Conservation (phyloP, 2,329 filamentous ascomycete genomes). For the Coniochaeta sp. region DNA sequence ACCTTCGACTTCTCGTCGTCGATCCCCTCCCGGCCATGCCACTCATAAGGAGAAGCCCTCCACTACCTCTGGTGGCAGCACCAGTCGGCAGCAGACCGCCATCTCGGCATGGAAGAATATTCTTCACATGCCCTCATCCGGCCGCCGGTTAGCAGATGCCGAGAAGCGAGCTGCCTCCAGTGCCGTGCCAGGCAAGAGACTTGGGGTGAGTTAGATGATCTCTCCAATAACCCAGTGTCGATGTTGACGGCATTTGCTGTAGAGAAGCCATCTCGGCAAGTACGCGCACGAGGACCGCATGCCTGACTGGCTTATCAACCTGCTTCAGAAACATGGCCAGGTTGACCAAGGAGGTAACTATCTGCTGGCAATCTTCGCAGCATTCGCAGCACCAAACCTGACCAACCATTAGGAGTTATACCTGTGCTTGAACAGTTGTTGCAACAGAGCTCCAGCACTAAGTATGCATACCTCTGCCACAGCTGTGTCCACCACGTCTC, state of each 20-base stretch:
- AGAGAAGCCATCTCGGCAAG: constrained; percentile 52
- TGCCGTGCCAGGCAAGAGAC: constrained; percentile 7
- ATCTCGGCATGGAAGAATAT: constrained; percentile 22
- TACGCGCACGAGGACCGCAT: constrained; percentile 68
- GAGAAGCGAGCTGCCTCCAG: constrained; percentile 3
- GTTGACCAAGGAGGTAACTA: constrained; percentile 15
- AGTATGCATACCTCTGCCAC: constrained; percentile 73
- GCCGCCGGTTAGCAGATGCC: neutral
- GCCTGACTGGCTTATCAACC: constrained; percentile 58
- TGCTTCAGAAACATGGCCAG: constrained; percentile 54
- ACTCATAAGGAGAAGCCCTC: neutral
- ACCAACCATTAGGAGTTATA: constrained; percentile 41
- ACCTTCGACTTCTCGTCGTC: neutral
- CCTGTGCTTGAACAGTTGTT: constrained; percentile 56
- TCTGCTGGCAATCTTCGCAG: neutral
- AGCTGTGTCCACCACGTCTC: constrained; percentile 69
- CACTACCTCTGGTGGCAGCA: neutral
- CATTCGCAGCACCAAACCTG: constrained; percentile 32
- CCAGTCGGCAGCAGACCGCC: constrained; percentile 12
- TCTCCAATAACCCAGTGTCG: neutral
- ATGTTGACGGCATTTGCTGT: neutral
- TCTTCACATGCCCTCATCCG: constrained; percentile 11
- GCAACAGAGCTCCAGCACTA: constrained; percentile 54
- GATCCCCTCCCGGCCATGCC: neutral
- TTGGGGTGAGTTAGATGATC: constrained; percentile 11